Conservation (phyloP, 495 filamentous ascomycete genomes). For the Evansstolkia leycettana region DNA sequence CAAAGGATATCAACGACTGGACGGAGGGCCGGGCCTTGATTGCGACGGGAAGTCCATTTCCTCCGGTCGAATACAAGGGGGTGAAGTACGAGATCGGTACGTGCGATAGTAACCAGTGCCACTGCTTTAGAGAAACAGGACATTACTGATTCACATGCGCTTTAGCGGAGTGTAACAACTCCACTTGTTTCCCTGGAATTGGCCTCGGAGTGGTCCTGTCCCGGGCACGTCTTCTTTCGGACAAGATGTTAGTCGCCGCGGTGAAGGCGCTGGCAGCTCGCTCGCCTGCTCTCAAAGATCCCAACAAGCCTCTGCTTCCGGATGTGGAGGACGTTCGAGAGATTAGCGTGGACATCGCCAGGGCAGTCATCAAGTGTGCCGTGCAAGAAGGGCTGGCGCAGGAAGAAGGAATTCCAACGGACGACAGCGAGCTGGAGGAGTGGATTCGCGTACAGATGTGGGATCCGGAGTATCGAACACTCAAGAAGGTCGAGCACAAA, state of each 20-base stretch:
- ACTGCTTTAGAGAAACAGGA: no score
- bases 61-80: slow-evolving; percentile 58
- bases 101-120: no score
- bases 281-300: slow-evolving; percentile 53
- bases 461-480: slow-evolving; percentile 59
- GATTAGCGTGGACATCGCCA: slow-evolving; percentile 66
- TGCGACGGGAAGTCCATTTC: slow-evolving; percentile 77
- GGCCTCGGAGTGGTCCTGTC: slow-evolving; percentile 68
- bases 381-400: slow-evolving; percentile 56
- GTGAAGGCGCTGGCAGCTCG: slow-evolving; percentile 57
- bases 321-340: slow-evolving; percentile 65
- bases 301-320: slow-evolving; percentile 50
- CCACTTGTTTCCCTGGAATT: slow-evolving; percentile 76
- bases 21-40: slow-evolving; percentile 68
- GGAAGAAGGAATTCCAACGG: slow-evolving; percentile 25
- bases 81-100: slow-evolving; percentile 49
- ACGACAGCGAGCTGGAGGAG: slow-evolving; percentile 49
- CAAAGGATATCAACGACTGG: slow-evolving; percentile 67
- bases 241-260: slow-evolving; percentile 75
- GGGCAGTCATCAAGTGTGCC: slow-evolving; percentile 63
- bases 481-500: slow-evolving; percentile 40
- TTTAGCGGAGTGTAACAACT: slow-evolving; percentile 80
- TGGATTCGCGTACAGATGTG: slow-evolving; percentile 91
- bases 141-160: no score
- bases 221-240: slow-evolving; percentile 47